Conservation (phyloP, 352 stramenopile genomes). For the Hyaloperonospora brassicae region DNA sequence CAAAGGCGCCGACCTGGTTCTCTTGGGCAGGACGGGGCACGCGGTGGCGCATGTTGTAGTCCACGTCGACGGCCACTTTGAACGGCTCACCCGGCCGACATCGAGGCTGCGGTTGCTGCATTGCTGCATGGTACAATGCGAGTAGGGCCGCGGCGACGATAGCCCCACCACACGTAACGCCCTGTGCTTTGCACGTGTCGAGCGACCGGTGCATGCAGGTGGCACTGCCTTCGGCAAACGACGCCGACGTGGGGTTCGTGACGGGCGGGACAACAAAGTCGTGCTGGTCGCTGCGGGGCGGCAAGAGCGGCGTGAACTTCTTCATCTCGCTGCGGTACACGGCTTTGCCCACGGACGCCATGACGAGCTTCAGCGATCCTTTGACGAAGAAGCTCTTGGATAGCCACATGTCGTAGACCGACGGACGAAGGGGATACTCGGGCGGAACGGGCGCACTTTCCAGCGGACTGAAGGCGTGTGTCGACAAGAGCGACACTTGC, state of each 20-base stretch:
- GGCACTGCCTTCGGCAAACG: conserved; percentile 32
- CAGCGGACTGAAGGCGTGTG: background rate
- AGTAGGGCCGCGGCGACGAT: conserved; percentile 21
- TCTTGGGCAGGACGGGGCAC: conserved; percentile 25
- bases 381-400: conserved; percentile 15
- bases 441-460: background rate
- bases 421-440: conserved; percentile 23
- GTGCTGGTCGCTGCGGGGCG: conserved; percentile 18
- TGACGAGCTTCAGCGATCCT: conserved; percentile 18
- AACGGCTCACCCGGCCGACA: conserved; percentile 28
- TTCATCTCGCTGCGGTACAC: conserved; percentile 18
- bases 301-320: conserved; percentile 26
- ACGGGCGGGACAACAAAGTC: conserved; percentile 25
- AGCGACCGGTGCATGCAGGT: conserved; percentile 29
- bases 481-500: conserved; percentile 13
- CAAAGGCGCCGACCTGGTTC: conserved; percentile 34
- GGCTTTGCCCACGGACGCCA: conserved; percentile 16
- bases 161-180: conserved; percentile 23
- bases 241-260: conserved; percentile 26
- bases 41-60: conserved; percentile 41
- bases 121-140: conserved; percentile 22
- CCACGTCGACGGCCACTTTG: conserved; percentile 27
- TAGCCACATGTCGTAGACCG: conserved; percentile 30
- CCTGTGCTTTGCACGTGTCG: conserved; percentile 29
- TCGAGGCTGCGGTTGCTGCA: conserved; percentile 14